These are phyloP conservation scores for Penicillium paradoxum DNA, from an alignment of 495 filamentous ascomycete species.

Conservation along the genomic window DNA sequence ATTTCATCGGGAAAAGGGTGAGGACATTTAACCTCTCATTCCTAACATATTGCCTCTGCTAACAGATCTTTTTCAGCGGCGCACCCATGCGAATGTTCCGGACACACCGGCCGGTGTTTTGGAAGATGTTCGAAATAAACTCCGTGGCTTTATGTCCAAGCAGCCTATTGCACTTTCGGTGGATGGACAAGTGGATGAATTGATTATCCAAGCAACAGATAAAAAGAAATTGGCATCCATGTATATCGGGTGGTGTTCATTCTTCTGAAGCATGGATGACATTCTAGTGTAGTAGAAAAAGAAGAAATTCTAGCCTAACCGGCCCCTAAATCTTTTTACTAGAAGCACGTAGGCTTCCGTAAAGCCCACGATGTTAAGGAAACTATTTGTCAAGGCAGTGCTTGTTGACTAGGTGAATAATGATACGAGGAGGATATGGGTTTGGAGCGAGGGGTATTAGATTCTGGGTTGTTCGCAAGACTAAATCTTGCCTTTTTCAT, in stretches of 20 bases:
- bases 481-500: no score
- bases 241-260: slow-evolving; percentile 99
- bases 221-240: slow-evolving; percentile 73
- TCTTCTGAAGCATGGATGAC: slow-evolving; percentile 58
- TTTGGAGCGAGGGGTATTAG: no score
- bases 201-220: slow-evolving; percentile 79
- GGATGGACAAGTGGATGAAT: slow-evolving; percentile 89
- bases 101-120: slow-evolving; percentile 87
- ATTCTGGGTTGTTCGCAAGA: no score
- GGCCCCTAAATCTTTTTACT: no score
- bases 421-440: no score
- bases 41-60: not conserved
- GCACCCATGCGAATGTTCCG: slow-evolving; percentile 57
- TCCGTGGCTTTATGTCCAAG: slow-evolving; percentile 73
- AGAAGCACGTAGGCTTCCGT: no score
- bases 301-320: no score
- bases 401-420: no score
- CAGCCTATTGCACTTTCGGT: slow-evolving; percentile 90
- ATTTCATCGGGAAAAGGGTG: slow-evolving; percentile 76
- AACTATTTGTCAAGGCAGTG: no score
- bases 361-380: no score
- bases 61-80: slow-evolving; percentile 42
- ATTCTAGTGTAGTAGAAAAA: no score
- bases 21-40: slow-evolving; percentile 1
- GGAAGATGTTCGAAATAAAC: slow-evolving; percentile 81